Percentiles rank a stretch among this genome's conserved stretches.
These are phyloP conservation scores for Aspergillus neotritici DNA, from an alignment of 2,329 filamentous ascomycete species.

Conservation along the genomic window DNA sequence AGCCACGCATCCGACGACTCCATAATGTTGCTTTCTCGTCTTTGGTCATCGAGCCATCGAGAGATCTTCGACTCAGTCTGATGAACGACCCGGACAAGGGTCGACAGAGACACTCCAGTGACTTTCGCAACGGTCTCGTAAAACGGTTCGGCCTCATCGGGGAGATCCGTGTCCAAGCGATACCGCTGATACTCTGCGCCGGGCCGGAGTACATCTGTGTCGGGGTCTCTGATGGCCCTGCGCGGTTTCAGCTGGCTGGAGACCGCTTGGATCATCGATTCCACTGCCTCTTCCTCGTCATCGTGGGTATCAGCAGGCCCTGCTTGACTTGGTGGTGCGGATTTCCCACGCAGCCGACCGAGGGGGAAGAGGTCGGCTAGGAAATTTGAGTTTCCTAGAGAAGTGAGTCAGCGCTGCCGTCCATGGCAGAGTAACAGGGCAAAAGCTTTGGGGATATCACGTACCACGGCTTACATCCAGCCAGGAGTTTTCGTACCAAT, in stretches of 20 bases:
- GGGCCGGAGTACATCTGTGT: slow-evolving; percentile 38
- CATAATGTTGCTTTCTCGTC: slow-evolving; percentile 26
- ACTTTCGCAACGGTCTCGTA: slow-evolving; percentile 48
- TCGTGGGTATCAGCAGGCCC: slow-evolving; percentile 4
- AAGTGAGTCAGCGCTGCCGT: not conserved
- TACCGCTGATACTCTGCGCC: slow-evolving; percentile 49
- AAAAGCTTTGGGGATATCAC: not conserved
- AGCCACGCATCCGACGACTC: slow-evolving; percentile 13
- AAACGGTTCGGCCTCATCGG: slow-evolving; percentile 42
- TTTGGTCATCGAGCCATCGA: slow-evolving; percentile 32
- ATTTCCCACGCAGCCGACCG: slow-evolving; percentile 14
- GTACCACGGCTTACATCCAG: slow-evolving; percentile 30
- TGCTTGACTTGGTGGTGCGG: slow-evolving; percentile 2
- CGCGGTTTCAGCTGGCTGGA: slow-evolving; percentile 39
- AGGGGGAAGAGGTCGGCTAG: slow-evolving; percentile 42
- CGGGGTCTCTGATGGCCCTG: slow-evolving; percentile 33
- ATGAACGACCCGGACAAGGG: slow-evolving; percentile 47
- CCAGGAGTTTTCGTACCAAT: slow-evolving; percentile 70
- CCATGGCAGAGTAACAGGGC: not conserved
- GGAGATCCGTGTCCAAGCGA: slow-evolving; percentile 44
- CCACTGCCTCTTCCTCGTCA: slow-evolving; percentile 26
- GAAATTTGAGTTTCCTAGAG: slow-evolving; percentile 22
- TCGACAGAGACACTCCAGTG: slow-evolving; percentile 46
- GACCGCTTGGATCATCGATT: slow-evolving; percentile 38
- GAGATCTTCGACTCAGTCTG: slow-evolving; percentile 45